Evolutionary conservation across 805 yeast species (phyloP), one percentile per base, ranked within the genome.

Genomic region (Kluyveromyces starmeri): DNA sequence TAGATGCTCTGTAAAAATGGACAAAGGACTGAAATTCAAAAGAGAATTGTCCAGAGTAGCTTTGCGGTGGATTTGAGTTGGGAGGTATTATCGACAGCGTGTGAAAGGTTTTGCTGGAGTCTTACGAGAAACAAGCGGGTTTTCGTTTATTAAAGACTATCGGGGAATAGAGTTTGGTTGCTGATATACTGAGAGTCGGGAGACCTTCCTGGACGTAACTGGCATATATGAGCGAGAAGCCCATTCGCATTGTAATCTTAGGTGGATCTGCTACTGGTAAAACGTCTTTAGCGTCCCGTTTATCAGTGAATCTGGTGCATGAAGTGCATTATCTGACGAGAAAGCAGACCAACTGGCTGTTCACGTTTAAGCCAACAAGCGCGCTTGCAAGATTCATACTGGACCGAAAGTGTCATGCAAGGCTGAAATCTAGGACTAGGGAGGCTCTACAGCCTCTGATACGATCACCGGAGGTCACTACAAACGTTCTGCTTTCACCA

Each of bases 271-370:
- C 64, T 12, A 66, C 72, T 1, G 85, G 85, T 8, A 78, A 78
- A 47, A 70, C 83, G 3, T 65, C 81, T 0, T 61, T 73, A 24
- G 67, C 74, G 9, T 67, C 74, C 35, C 59, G 69, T 32, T 44
- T 76, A 11, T 61, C 67, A 2, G 57, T 68, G 14, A 68, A 70
- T 17, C 62, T 64, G 17, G 74, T 69, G 36, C 65, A 74, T 32
- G 86, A 78, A 39, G 80, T 81, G 0, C 79, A 82, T 51, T 82
- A 82, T 46, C 94, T 92, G 4, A 82, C 89, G 3, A 62, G 70
- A 28, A 70, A 67, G 36, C 75, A 76, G 38, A 71, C 71, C 4
- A 73, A 84, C 17, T 62, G 75, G 37, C 51, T 80, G 25, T 66
- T 77, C 39, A 73, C 73, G 13, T 81, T 65, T 47, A 53, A 48